Base-by-base conservation (phyloP, 2,329 filamentous ascomycete species). In the Pestalotiopsis sp. region DNA sequence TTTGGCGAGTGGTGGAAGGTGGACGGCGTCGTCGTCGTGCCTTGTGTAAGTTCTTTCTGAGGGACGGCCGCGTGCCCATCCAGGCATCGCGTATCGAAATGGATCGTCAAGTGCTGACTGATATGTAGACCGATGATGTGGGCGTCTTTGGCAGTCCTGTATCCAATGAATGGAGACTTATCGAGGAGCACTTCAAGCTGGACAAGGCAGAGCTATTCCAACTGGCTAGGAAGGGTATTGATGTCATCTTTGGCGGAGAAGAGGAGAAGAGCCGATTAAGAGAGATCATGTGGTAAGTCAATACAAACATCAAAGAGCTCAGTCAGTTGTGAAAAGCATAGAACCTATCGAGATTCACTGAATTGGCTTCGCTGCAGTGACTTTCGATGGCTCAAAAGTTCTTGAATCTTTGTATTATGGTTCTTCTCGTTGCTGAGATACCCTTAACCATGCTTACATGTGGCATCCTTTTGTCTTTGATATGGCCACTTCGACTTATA, bases 61-160 rank as follows among this genome's bases (percentile, higher is more conserved):
- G 14, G 45, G n/a, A 23, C 11, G 17, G 17, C 45, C 45, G 6
- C 6, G 45, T 2, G 3, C 45, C n/a, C n/a, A 4, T n/a, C 20
- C 11, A 9, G 6, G 6, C 1, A 12, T 9, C 23, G 9, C 9
- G 11, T 5, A 11, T 27, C 4, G 13, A 59, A 13, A 59, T 25
- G 4, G 6, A 4, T 13, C 4, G 23, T 25, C n/a, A n/a, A 31
- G 25, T 23, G 52, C 68, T 71, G 25, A 72, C 60, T 36, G 4
- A 36, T 49, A 61, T 57, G 4, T 70, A 94, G 92, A 96, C 93
- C 1, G 93, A 96, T 76, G 93, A 96, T 74, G 91, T 95, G 11
- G 93, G 93, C 2, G 89, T 96, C 25, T 96, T 96, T 74, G 91
- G 90, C 64, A 95, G 92, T 75, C 85, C 88, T 0, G 80, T 95